Base-by-base conservation (phyloP, 2,329 filamentous ascomycete genomes). In the Diaporthe destruens region DNA sequence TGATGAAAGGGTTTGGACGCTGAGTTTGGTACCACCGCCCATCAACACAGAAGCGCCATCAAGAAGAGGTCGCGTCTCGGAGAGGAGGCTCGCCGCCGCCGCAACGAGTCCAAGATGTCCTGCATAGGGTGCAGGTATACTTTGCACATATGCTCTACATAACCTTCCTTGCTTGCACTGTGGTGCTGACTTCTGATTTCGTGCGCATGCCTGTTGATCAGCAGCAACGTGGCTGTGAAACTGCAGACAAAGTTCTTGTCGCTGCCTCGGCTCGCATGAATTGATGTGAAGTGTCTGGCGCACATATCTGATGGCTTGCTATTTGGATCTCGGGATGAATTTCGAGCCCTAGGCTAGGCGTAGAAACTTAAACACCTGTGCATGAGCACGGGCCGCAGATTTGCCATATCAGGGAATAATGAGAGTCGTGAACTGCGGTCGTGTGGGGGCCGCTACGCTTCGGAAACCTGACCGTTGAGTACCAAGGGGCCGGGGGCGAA, bases 241-340 rank as follows among this genome's bases (percentile, higher is more conserved):
- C 61, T 53, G 61, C 47, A 39, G 61, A 66, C 61, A 66, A n/a
- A 66, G 61, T 66, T 66, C 61, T 34, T 39, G 12, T 66, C 47
- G 20, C 61, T 66, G 47, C 61, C 61, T 66, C 61, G 61, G 47
- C 61, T 66, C 61, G 47, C 61, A 66, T 66, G 47, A 20, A 66
- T 66, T 1, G 61, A 53, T 47, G 12, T 29, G 47, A 66, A 65
- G 25, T 66, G 61, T 53, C 39, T 66, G 53, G 61, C 32, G 47
- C 51, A 53, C 61, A 66, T 66, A 25, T 66, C 4, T 36, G 61
- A 25, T 53, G 61, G 23, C 61, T 53, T 53, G 32, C 25, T 25
- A 12, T 53, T 39, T 66, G n/a, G 14, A 66, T 53, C 32, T 66
- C 61, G 61, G 61, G 61, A 66, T 23, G 61, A 66, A 66, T 66